These are phyloP conservation scores for Gossypium thurberi DNA, from an alignment of 345 rosid genomes.

Conservation along the genomic window DNA sequence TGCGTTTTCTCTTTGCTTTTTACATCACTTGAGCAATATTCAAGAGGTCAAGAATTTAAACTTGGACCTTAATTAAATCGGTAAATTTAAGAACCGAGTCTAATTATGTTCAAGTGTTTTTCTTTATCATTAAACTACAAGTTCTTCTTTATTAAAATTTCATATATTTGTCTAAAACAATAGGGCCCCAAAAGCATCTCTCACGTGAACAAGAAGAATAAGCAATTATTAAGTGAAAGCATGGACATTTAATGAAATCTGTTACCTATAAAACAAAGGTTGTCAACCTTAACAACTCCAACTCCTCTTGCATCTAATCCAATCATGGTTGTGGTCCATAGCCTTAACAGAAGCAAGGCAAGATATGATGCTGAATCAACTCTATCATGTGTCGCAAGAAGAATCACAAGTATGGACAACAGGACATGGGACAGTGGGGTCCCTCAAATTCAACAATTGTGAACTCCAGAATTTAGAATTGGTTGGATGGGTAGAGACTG, in stretches of 20 bases:
- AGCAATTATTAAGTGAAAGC: not conserved
- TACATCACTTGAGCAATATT: not conserved
- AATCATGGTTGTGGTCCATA: not conserved
- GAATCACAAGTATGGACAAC: not conserved
- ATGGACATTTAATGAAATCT: not conserved
- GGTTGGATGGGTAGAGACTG: not conserved
- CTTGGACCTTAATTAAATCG: no score
- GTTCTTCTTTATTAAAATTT: no score
- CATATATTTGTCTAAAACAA: no score
- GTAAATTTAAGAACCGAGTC: no score
- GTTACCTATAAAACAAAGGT: conserved; percentile 3
- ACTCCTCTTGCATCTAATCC: not conserved
- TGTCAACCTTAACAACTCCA: conserved; percentile 2
- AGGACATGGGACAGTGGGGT: not conserved
- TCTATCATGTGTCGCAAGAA: not conserved
- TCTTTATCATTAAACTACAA: no score
- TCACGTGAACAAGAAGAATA: not conserved
- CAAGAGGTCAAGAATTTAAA: not conserved
- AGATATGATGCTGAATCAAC: not conserved
- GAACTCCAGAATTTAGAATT: not conserved
- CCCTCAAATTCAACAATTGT: not conserved
- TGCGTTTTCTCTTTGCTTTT: not conserved
- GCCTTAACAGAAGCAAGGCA: not conserved
- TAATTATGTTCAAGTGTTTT: no score
- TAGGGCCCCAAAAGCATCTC: not conserved